Evolutionary conservation across 768 basidiomycete genomes (phyloP).

Genomic region (Royoungia palumana): DNA sequence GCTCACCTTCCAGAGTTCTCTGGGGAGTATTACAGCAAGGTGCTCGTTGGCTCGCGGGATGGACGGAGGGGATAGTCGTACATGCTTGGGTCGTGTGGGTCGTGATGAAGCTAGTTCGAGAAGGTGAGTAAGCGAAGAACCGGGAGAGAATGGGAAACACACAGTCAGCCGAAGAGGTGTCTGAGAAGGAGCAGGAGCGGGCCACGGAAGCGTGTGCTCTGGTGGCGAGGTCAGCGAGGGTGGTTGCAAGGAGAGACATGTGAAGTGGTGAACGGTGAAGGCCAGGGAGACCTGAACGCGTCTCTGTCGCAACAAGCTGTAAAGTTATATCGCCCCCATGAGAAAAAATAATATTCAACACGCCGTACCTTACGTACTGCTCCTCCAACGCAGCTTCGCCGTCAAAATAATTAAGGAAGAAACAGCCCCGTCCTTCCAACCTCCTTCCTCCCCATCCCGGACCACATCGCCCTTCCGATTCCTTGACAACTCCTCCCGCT

Average conservation of each 20-base stretch:
- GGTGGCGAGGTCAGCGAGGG: conserved; percentile 27
- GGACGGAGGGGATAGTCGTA: conserved; percentile 16
- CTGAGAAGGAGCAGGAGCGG: conserved; percentile 3
- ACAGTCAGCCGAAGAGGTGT: conserved; percentile 19
- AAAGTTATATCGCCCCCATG: conserved; percentile 31
- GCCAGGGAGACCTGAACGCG: background rate
- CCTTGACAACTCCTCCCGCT: background rate
- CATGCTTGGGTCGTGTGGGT: conserved; percentile 14
- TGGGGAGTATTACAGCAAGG: conserved; percentile 70
- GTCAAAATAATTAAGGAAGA: conserved; percentile 8
- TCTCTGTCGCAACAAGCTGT: conserved; percentile 26
- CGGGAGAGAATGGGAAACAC: background rate
- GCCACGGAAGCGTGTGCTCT: conserved; percentile 24
- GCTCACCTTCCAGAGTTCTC: conserved; percentile 70
- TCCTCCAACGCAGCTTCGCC: conserved; percentile 3
- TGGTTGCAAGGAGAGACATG: conserved; percentile 29
- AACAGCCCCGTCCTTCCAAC: background rate
- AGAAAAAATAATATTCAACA: conserved; percentile 18
- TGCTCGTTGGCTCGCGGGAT: conserved; percentile 55
- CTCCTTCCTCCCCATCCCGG: background rate
- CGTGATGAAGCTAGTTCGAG: conserved; percentile 21
- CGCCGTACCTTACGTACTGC: conserved; percentile 18
- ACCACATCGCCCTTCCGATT: conserved; percentile 7
- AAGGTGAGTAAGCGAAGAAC: background rate
- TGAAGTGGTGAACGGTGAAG: conserved; percentile 8